Evolutionary conservation across 495 filamentous ascomycete genomes (phyloP), one percentile per base, ranked within the genome.

Genomic region (Letharia lupina): DNA sequence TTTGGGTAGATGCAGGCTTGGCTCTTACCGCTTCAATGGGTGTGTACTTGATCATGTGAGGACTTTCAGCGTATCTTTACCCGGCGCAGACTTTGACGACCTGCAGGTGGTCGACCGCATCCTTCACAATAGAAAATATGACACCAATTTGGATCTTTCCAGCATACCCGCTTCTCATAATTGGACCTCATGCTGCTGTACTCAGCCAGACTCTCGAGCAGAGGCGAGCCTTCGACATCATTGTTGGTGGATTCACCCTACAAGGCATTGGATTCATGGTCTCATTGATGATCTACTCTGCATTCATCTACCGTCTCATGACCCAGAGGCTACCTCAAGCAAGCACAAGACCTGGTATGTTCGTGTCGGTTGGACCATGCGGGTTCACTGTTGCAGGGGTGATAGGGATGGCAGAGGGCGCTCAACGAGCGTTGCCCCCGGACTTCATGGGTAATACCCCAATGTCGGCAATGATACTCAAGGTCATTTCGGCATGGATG

Each of bases 121-220:
- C 87, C 33, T 93, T 93, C 70, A 91, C 91, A 3, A 90, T 96
- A 44, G 85, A 86, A 28, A 85, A 87, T 44, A 96, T 96, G 91
- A 96, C 91, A 0, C 91, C 91, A 0, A 85, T 93, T 58, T 96
- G 91, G 91, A 91, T 96, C 44, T 96, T 96, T 67, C 91, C 91
- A 0, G 91, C 89, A 1, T 96, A 96, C 68, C 91, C 91, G 0
- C 83, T 95, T 64, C 83, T 96, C 9, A 84, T 96, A 0, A 83
- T 88, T 8, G 91, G 89, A 11, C 90, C 91, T 0, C 84, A 89
- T 73, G 90, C 89, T 58, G 82, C 82, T 13, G 83, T 87, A 56
- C 78, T 96, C 18, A 83, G 87, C 72, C 72, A 68, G 50, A 77
- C 72, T 66, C 78, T 75, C 40, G 45, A 20, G 66, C 77, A 69